Conservation (phyloP, 257 asterid genomes). For the Ilex asprella region DNA sequence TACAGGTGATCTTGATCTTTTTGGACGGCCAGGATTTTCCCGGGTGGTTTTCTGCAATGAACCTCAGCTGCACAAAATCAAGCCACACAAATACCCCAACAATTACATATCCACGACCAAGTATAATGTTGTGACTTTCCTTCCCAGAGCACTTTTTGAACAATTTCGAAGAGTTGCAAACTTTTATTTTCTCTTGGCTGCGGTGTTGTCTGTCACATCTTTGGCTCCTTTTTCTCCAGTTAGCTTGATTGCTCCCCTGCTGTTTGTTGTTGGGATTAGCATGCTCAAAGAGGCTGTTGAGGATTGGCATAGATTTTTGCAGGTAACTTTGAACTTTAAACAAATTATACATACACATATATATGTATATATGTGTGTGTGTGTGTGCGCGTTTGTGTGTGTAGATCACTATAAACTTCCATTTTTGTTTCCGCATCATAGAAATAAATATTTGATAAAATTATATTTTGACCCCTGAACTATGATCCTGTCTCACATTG, state of each 20-base stretch:
- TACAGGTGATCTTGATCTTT: constrained; percentile 10
- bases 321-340: constrained; percentile 13
- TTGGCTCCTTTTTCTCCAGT: constrained; percentile 26
- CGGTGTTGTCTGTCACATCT: constrained; percentile 36
- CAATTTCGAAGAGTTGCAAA: constrained; percentile 65
- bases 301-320: constrained; percentile 61
- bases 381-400: too few relatives aligned
- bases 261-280: constrained; percentile 55
- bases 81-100: constrained; percentile 33
- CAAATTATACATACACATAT: too few relatives aligned
- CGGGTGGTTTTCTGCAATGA: constrained; percentile 53
- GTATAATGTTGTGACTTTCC: constrained; percentile 44
- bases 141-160: constrained; percentile 56
- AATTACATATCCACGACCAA: constrained; percentile 59
- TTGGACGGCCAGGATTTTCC: constrained; percentile 44
- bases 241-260: constrained; percentile 46
- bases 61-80: constrained; percentile 35
- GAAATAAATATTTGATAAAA: too few relatives aligned
- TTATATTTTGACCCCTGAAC: too few relatives aligned
- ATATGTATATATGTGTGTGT: too few relatives aligned
- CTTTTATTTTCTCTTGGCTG: constrained; percentile 51
- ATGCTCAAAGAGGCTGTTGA: constrained; percentile 63
- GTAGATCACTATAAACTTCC: not conserved
- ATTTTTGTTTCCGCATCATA: not conserved
- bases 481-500: too few relatives aligned